phyloP scores from a whole-genome alignment of 2,329 filamentous ascomycete genomes.

The Penicillium palitans region DNA sequence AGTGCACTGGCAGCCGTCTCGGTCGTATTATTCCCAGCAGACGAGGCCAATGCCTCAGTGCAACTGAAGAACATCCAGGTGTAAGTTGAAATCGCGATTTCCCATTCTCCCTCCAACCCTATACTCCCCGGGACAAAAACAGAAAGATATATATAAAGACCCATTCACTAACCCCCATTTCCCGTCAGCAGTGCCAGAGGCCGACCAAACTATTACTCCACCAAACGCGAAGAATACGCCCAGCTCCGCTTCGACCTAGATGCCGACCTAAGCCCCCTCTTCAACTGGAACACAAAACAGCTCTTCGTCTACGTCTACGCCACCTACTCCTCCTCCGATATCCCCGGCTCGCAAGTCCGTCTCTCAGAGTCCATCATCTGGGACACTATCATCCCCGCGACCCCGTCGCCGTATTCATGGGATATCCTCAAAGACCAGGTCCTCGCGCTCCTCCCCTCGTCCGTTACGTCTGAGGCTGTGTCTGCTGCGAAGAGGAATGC shows the following conservation, averaged over 20 bases:
- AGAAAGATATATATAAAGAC: neutral
- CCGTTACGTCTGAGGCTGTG: conserved; percentile 4
- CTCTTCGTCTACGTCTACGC: conserved; percentile 95
- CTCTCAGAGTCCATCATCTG: conserved; percentile 77
- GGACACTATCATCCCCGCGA: conserved; percentile 87
- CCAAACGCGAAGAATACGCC: conserved; percentile 93
- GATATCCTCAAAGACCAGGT: conserved; percentile 35
- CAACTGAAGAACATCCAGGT: conserved; percentile 71
- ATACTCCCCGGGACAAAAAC: neutral
- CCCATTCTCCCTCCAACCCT: neutral
- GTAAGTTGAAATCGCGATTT: conserved; percentile 53
- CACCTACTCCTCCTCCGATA: conserved; percentile 55
- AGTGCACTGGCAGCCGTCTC: conserved; percentile 78
- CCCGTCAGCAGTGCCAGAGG: conserved; percentile 68
- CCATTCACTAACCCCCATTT: neutral
- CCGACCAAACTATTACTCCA: conserved; percentile 91
- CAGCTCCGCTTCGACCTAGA: conserved; percentile 91
- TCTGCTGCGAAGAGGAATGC: conserved; percentile 20
- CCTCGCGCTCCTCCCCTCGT: conserved; percentile 30
- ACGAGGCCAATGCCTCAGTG: conserved; percentile 55
- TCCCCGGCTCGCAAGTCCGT: conserved; percentile 23
- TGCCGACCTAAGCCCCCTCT: conserved; percentile 86
- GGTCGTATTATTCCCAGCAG: conserved; percentile 62
- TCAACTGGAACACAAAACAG: conserved; percentile 99
- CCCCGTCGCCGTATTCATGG: conserved; percentile 45